These are phyloP conservation scores for Angophora floribunda DNA, from an alignment of 345 rosid species.

Conservation along the genomic window DNA sequence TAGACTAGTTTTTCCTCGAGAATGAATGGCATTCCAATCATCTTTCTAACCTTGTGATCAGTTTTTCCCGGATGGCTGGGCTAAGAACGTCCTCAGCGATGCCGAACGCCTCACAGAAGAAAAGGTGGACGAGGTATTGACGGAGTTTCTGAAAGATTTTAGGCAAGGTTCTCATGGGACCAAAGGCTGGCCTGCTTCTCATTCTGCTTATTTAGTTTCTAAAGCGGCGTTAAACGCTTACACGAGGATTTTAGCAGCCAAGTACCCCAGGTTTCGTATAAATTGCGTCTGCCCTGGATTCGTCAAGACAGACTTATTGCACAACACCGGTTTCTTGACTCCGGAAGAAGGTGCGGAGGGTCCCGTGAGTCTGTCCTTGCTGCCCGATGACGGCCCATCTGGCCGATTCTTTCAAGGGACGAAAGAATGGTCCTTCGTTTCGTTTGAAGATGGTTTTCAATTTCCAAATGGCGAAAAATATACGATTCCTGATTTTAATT, in stretches of 20 bases:
- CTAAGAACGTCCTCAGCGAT: conserved; percentile 19
- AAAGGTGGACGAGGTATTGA: conserved; percentile 32
- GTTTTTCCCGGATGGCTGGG: conserved; percentile 30
- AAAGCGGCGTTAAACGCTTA: conserved; percentile 9
- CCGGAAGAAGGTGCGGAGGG: conserved; percentile 2
- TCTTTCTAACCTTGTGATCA: neutral
- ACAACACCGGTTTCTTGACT: neutral
- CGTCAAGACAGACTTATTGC: neutral
- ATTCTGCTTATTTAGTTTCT: conserved; percentile 5
- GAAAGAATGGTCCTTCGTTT: neutral
- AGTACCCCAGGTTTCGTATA: neutral
- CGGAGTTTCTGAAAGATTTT: conserved; percentile 23
- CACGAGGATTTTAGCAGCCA: conserved; percentile 7
- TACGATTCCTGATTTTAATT: neutral
- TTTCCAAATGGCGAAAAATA: neutral
- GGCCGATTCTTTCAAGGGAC: conserved; percentile 1
- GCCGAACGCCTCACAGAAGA: conserved; percentile 27
- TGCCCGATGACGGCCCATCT: conserved; percentile 2
- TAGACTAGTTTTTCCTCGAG: neutral
- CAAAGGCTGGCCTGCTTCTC: conserved; percentile 18
- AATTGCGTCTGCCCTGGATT: conserved; percentile 7
- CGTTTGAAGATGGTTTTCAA: neutral
- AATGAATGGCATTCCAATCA: neutral
- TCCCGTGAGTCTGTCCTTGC: conserved; percentile 3
- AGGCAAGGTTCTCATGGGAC: conserved; percentile 19